A percentile compares a stretch with the other conserved stretches of the same genome.
These are phyloP conservation scores for Fusarium verrucosum DNA, from an alignment of 2,329 filamentous ascomycete species.

Conservation along the genomic window DNA sequence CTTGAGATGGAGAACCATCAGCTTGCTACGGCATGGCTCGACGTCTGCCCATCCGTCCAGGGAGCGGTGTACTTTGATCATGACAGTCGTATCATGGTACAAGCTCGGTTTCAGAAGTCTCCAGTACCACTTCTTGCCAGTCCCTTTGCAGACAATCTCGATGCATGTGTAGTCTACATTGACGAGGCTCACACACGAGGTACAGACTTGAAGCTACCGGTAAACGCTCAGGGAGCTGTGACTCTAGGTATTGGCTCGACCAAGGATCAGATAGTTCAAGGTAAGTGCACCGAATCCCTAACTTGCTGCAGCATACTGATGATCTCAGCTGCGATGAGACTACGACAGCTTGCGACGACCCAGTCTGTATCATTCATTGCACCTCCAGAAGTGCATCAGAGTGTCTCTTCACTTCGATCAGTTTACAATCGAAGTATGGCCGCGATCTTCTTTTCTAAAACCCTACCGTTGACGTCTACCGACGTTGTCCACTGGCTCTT, in stretches of 20 bases:
- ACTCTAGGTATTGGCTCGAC: conserved; percentile 66
- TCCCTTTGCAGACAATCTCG: conserved; percentile 63
- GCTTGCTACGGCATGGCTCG: conserved; percentile 62
- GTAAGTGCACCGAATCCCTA: conserved; percentile 46
- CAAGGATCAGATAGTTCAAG: conserved; percentile 70
- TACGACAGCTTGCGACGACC: conserved; percentile 65
- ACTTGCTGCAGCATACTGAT: not conserved
- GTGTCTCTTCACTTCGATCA: conserved; percentile 58
- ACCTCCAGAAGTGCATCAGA: conserved; percentile 69
- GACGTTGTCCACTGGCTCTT: conserved; percentile 66
- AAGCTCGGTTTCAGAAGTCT: conserved; percentile 48
- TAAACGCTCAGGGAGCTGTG: conserved; percentile 58
- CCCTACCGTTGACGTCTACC: conserved; percentile 19
- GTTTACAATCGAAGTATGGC: conserved; percentile 24
- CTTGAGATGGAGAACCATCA: conserved; percentile 66
- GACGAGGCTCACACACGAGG: conserved; percentile 70
- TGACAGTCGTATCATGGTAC: conserved; percentile 40
- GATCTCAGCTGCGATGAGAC: conserved; percentile 67
- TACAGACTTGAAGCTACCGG: conserved; percentile 66
- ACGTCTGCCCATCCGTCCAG: conserved; percentile 51
- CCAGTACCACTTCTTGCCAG: conserved; percentile 62
- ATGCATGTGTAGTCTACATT: conserved; percentile 64
- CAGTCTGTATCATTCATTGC: conserved; percentile 66
- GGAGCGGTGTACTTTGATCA: conserved; percentile 64
- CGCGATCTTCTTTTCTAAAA: too few relatives aligned